Percentiles rank a stretch among this genome's conserved stretches.
Evolutionary conservation across 345 rosid genomes (phyloP).

Genomic region (Mallotus nudiflorus): DNA sequence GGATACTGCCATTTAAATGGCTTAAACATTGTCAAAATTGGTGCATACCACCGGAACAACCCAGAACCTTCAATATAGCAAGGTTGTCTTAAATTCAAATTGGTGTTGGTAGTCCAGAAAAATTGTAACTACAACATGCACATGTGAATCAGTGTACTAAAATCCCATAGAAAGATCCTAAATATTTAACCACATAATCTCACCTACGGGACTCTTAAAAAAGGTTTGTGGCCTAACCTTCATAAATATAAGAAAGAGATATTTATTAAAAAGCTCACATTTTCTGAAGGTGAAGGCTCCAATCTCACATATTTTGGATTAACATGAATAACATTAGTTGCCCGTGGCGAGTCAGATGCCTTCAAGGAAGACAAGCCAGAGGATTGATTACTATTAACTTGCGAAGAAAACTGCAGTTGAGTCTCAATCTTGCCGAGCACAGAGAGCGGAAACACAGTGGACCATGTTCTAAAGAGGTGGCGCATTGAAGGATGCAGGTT

Average conservation of each 20-base stretch:
- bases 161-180: not conserved
- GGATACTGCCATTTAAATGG: not conserved
- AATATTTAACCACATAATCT: not conserved
- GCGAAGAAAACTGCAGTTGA: conserved; percentile 60
- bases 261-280: conserved; percentile 53
- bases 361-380: conserved; percentile 44
- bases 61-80: not conserved
- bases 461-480: conserved; percentile 96
- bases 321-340: conserved; percentile 92
- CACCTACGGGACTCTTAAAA: not conserved
- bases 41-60: not conserved
- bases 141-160: not conserved
- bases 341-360: conserved; percentile 73
- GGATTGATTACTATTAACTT: conserved; percentile 46
- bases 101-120: not conserved
- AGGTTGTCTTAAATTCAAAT: not conserved
- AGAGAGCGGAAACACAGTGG: conserved; percentile 68
- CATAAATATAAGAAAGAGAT: not conserved
- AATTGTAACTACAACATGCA: not conserved
- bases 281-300: conserved; percentile 63
- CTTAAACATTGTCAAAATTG: not conserved
- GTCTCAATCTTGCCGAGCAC: conserved; percentile 71
- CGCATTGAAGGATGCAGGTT: conserved; percentile 72
- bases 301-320: conserved; percentile 90
- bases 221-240: not conserved